A percentile compares a stretch with the other conserved stretches of the same genome.
phyloP scores from a whole-genome alignment of 495 filamentous ascomycete species.

The Amphirosellinia nigrospora region DNA sequence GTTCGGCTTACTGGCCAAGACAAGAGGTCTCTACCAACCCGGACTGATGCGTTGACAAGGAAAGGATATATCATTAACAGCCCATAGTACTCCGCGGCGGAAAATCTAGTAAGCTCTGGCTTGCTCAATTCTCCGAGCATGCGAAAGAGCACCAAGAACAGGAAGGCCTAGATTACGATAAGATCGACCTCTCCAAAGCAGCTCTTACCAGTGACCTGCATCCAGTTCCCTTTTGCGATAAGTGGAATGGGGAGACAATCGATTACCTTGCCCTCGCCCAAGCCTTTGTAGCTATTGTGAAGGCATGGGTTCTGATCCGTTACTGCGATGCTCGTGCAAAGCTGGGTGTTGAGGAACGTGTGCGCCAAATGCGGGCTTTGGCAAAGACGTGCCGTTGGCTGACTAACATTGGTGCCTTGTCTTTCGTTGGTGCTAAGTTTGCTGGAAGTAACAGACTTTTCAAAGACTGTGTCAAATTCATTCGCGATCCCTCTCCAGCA shows the following conservation, averaged over 20 bases:
- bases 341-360: conserved; percentile 61
- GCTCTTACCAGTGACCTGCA: conserved; percentile 48
- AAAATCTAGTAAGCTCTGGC: conserved; percentile 71
- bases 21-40: conserved; percentile 82
- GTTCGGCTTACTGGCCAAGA: conserved; percentile 79
- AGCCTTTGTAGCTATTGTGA: conserved; percentile 54
- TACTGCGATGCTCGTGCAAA: conserved; percentile 67
- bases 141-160: conserved; percentile 37
- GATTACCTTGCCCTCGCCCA: conserved; percentile 56
- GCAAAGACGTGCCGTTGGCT: conserved; percentile 72
- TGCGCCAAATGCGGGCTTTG: conserved; percentile 70
- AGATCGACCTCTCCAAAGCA: conserved; percentile 39
- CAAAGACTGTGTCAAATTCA: conserved; percentile 71
- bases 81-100: conserved; percentile 66
- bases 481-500: conserved; percentile 71
- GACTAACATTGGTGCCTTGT: conserved; percentile 70
- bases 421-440: conserved; percentile 68
- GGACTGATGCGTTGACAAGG: conserved; percentile 74
- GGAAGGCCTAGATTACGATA: conserved; percentile 36
- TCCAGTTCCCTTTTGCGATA: conserved; percentile 51
- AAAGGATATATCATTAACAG: conserved; percentile 85
- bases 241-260: conserved; percentile 59
- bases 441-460: conserved; percentile 51
- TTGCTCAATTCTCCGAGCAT: conserved; percentile 50
- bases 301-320: conserved; percentile 54